Conservation (phyloP, 805 yeast species). For the Saccharomycopsis guyanensis region DNA sequence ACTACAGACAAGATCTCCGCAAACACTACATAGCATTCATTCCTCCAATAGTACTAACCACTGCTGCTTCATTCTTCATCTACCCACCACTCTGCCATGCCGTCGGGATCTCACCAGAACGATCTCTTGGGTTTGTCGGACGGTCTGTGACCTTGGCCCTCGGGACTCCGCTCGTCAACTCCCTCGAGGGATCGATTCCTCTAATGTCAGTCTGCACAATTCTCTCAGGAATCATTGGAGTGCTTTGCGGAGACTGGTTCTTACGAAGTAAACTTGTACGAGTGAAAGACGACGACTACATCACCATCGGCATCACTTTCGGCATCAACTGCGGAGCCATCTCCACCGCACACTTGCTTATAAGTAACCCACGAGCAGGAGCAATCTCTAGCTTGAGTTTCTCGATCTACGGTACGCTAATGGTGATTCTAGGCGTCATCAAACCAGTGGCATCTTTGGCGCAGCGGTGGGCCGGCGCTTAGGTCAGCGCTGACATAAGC, state of each 20-base stretch:
- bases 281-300: constrained; percentile 55
- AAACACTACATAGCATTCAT: constrained; percentile 50
- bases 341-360: constrained; percentile 67
- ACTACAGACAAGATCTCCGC: constrained; percentile 56
- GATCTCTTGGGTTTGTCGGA: constrained; percentile 71
- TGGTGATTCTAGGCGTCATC: constrained; percentile 64
- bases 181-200: constrained; percentile 61
- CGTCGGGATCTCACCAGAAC: constrained; percentile 51
- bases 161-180: constrained; percentile 65
- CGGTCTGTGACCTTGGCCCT: constrained; percentile 73
- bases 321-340: constrained; percentile 81
- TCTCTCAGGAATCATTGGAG: constrained; percentile 70
- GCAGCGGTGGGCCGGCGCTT: constrained; percentile 40
- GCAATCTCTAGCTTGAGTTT: constrained; percentile 69
- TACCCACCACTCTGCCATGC: constrained; percentile 65
- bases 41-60: constrained; percentile 50
- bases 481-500: constrained; percentile 21
- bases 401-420: constrained; percentile 62
- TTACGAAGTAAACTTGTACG: constrained; percentile 35
- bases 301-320: constrained; percentile 66
- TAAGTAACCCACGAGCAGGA: constrained; percentile 71
- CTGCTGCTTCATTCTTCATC: constrained; percentile 51
- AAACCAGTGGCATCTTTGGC: constrained; percentile 43
- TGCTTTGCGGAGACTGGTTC: constrained; percentile 48
- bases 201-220: constrained; percentile 76